These are phyloP conservation scores for Naematelia encephala DNA, from an alignment of 768 basidiomycete species.

Conservation along the genomic window DNA sequence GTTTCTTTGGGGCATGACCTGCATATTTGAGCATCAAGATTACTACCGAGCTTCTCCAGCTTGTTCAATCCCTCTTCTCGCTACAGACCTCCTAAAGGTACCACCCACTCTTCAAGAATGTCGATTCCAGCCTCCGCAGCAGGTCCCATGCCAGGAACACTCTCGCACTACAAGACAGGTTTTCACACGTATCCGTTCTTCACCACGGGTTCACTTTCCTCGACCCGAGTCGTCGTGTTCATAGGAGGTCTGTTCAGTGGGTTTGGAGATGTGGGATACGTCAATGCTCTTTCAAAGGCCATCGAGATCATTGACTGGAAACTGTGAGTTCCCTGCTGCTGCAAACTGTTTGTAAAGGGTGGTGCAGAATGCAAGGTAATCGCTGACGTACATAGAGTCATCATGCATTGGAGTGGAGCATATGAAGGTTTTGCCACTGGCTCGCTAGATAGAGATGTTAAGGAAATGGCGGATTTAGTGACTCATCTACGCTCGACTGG, in stretches of 20 bases:
- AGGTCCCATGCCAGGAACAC: not conserved
- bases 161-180: not conserved
- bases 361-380: not conserved
- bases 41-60: too few relatives aligned
- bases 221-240: constrained; percentile 34
- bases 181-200: constrained; percentile 24
- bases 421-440: constrained; percentile 39
- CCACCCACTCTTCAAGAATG: too few relatives aligned
- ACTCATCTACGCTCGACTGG: constrained; percentile 36
- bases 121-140: not conserved
- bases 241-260: constrained; percentile 45
- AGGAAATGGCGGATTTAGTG: constrained; percentile 38
- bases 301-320: constrained; percentile 33
- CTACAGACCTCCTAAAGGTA: too few relatives aligned
- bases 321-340: constrained; percentile 44
- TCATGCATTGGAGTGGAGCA: constrained; percentile 37
- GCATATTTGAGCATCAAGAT: too few relatives aligned
- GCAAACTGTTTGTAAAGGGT: too few relatives aligned
- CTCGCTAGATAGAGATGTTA: constrained; percentile 35
- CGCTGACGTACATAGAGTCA: not conserved
- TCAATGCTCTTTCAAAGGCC: constrained; percentile 20
- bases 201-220: constrained; percentile 29
- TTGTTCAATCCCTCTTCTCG: too few relatives aligned
- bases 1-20: too few relatives aligned
- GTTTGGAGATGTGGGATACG: constrained; percentile 31